Conservation (phyloP, 2,329 filamentous ascomycete species). For the Colletotrichum sp. region DNA sequence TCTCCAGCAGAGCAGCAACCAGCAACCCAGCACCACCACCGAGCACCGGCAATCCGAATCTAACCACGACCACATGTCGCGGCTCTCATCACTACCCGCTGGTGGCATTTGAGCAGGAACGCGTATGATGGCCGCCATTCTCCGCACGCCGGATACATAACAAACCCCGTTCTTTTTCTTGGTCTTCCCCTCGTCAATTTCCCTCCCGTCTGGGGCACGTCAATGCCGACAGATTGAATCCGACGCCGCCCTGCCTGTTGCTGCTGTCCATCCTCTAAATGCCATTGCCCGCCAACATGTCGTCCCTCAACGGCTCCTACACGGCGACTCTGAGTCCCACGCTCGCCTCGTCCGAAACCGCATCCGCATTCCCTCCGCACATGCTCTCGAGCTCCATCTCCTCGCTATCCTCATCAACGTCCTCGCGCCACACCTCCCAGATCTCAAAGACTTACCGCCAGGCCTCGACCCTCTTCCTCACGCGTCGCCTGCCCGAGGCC, state of each 20-base stretch:
- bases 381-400: conserved; percentile 70
- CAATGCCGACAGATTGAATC: conserved; percentile 20
- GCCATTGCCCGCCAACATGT: conserved; percentile 37
- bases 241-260: neutral
- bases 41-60: conserved; percentile 12
- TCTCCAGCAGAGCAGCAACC: neutral
- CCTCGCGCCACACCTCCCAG: conserved; percentile 68
- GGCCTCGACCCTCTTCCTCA: conserved; percentile 92
- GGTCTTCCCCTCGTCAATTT: conserved; percentile 9
- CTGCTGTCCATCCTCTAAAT: conserved; percentile 2
- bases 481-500: conserved; percentile 89
- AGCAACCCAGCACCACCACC: conserved; percentile 5
- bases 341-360: conserved; percentile 32
- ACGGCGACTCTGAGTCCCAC: conserved; percentile 52
- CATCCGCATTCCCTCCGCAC: conserved; percentile 52
- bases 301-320: conserved; percentile 45
- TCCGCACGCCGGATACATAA: conserved; percentile 22
- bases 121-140: conserved; percentile 25
- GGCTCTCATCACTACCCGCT: conserved; percentile 1
- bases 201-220: conserved; percentile 11
- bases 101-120: conserved; percentile 22
- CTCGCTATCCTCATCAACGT: conserved; percentile 67
- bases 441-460: conserved; percentile 95
- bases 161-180: conserved; percentile 18
- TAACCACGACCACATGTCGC: conserved; percentile 22